A percentile compares a stretch with the other conserved stretches of the same genome.
Conservation (phyloP, 2,329 filamentous ascomycete genomes). For the Scedosporium aurantiacum region DNA sequence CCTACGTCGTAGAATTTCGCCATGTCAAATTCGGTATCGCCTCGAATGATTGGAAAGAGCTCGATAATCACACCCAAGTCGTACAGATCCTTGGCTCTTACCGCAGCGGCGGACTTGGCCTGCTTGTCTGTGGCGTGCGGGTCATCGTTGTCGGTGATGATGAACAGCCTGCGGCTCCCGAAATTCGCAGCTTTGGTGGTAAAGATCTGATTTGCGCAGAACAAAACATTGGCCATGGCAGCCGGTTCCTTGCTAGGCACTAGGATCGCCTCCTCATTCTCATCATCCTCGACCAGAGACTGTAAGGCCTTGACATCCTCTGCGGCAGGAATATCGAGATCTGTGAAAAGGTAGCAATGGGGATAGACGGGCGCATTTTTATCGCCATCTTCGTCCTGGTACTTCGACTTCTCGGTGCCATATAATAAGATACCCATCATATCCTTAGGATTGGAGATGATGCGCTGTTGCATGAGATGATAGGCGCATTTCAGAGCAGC, state of each 20-base stretch:
- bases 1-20: conserved; percentile 83
- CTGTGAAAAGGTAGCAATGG: conserved; percentile 82
- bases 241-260: conserved; percentile 55
- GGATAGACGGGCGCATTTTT: conserved; percentile 59
- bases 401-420: conserved; percentile 76
- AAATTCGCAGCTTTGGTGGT: conserved; percentile 93
- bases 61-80: conserved; percentile 88
- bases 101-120: conserved; percentile 64
- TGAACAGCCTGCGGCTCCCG: conserved; percentile 81
- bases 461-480: conserved; percentile 92
- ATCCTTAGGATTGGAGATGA: conserved; percentile 91
- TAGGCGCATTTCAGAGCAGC: conserved; percentile 92
- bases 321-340: conserved; percentile 79
- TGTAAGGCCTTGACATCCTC: conserved; percentile 75
- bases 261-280: conserved; percentile 58
- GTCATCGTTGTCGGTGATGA: conserved; percentile 89
- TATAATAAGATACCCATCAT: conserved; percentile 96
- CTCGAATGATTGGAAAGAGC: conserved; percentile 75
- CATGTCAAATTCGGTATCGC: conserved; percentile 63
- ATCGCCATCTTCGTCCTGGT: conserved; percentile 55
- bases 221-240: conserved; percentile 80
- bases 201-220: conserved; percentile 93
- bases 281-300: conserved; percentile 65
- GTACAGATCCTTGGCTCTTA: conserved; percentile 87
- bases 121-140: conserved; percentile 66